Base-by-base conservation (phyloP, 2,329 filamentous ascomycete species). In the Talaromyces amestolkiae region DNA sequence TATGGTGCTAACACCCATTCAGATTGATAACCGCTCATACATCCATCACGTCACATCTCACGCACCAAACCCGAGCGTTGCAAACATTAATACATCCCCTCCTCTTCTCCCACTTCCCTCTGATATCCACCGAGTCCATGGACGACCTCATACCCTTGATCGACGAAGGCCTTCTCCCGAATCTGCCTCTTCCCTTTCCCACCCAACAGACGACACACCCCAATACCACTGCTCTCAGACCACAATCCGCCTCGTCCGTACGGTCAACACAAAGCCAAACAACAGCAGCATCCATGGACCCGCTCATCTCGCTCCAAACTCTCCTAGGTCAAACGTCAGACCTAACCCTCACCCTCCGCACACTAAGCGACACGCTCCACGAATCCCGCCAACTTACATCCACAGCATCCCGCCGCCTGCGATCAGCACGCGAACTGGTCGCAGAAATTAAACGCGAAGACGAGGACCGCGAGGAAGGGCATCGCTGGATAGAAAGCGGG, bases 381-480 rank as follows among this genome's bases (percentile, higher is more conserved):
- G 97, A 98, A 89, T 93, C 91, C 37, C 89, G 92, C 13, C 94
- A 98, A 78, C 91, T 91, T 1, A 95, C 92, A 0, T 90, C 88
- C 3, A 90, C 90, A 10, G 95, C 94, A 1, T 89, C 90, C 2
- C 84, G 95, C 64, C 86, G 92, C 53, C 81, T 99, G 61, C 89
- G 90, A 70, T 91, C 88, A 41, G 93, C 92, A 7, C 91, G 90
- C 71, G 93, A 96, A 75, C 87, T 96, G 67, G 89, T 98, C 1
- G 87, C 89, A 1, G 94, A 97, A 72, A 89, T 97, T 82, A 86
- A 89, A 69, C 86, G 87, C 66, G 95, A 98, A 72, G 89, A 92
- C 66, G 92, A 97, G 72, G 83, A 89, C 37, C 87, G 89, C 59
- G 92, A 97, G 72, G 89, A 95, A 74, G 93, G 92, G 5, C 89